Percentiles rank a stretch among this genome's conserved stretches.
These are phyloP conservation scores for Dipodascopsis uninucleata DNA, from an alignment of 805 yeast genomes.

Conservation along the genomic window DNA sequence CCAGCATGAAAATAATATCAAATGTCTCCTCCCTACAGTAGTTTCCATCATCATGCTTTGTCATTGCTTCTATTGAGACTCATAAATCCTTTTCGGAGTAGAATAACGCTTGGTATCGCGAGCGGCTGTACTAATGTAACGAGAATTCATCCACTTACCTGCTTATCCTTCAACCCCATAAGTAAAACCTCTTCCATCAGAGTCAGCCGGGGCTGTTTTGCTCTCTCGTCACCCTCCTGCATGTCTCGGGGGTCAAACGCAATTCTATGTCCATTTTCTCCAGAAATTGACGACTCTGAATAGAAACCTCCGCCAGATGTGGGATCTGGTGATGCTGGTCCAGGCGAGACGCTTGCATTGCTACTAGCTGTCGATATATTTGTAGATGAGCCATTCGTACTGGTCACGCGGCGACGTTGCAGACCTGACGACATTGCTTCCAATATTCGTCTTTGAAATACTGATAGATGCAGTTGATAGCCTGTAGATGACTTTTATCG, in stretches of 20 bases:
- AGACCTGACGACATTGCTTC: constrained; percentile 29
- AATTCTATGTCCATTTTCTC: constrained; percentile 53
- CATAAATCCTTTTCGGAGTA: too few relatives aligned
- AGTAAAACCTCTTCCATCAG: constrained; percentile 94
- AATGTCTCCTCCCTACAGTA: background rate
- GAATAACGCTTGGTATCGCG: too few relatives aligned
- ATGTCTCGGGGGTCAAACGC: constrained; percentile 79
- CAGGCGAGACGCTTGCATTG: constrained; percentile 2
- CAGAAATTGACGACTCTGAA: constrained; percentile 8
- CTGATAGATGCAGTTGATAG: too few relatives aligned
- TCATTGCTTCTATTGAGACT: too few relatives aligned
- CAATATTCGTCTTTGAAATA: too few relatives aligned
- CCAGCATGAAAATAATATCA: too few relatives aligned
- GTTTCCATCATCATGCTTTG: too few relatives aligned
- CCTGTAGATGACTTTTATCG: too few relatives aligned
- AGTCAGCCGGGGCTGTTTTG: constrained; percentile 67
- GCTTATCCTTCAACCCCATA: constrained; percentile 90
- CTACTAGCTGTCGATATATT: constrained; percentile 4
- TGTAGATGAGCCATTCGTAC: constrained; percentile 8
- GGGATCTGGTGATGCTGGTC: constrained; percentile 9
- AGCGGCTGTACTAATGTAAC: too few relatives aligned
- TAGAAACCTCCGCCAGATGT: background rate
- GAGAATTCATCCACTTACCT: constrained; percentile 39
- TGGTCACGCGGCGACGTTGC: constrained; percentile 28
- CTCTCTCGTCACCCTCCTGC: constrained; percentile 44